Base-by-base conservation (phyloP, 129 eudicot genomes). In the Flaveria robusta region DNA sequence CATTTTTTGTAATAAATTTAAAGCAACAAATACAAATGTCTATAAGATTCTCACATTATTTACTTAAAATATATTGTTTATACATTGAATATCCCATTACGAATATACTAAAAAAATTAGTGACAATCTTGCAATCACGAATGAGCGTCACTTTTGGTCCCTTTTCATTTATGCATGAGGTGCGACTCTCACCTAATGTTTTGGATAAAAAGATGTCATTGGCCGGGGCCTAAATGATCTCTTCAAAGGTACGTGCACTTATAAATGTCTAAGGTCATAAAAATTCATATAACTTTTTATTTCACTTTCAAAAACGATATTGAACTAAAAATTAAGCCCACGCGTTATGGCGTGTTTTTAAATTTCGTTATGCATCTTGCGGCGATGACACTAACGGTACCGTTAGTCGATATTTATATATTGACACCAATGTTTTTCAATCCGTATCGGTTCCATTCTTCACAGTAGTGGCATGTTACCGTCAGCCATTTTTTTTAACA, bases 181-280 rank as follows among this genome's bases (percentile, higher is more conserved):
- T 72, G 67, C 22, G 20, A 41, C 26, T 58, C 65, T 66, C 79
- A 12, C 51, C 50, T 34, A 23, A 23, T 20, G 34, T 56, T 24
- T 41, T 14, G 41, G 69, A 73, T 73, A 58, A 41, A 73, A 58
- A 58, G 77, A 73, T 39, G 68, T 1, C 46, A 20, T 1, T 72
- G 23, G 55, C 20, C 34, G 22, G n/a, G 66, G 11, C 47, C 52
- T 15, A 34, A 9, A 5, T 58, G 34, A 55, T 55, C 14, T 55
- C 13, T 8, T 20, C 27, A 9, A 55, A 20, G 65, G 31, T 23
- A 58, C 65, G 9, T 58, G 65, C 65, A 58, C 31, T 58, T 58
- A 14, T 59, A 12, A 59, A 59, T 23, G 66, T 59, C 63, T 55
- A 22, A 55, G 22, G 29, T 9, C 63, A 20, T 22, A 4, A 55